Percentiles rank a stretch among this genome's conserved stretches.
Conservation (phyloP, 73 alveolate species). For the Stentor coeruleus region DNA sequence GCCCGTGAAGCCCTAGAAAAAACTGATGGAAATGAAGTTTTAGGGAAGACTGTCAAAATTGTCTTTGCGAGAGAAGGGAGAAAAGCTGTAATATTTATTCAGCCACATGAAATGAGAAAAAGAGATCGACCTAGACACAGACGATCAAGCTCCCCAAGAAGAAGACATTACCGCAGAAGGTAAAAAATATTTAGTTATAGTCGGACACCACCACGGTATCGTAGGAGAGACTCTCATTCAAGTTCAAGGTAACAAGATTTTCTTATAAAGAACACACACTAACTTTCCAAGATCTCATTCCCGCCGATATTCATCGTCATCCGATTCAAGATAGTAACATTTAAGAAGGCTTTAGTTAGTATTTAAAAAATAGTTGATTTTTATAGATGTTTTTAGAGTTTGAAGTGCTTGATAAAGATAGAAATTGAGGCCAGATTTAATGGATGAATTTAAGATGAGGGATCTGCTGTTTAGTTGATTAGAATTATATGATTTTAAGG, state of each 20-base stretch:
- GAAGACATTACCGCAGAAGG: not conserved
- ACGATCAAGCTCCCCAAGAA: conserved; percentile 20
- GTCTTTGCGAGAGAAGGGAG: conserved; percentile 28
- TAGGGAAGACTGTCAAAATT: conserved; percentile 15
- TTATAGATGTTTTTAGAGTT: too few species aligned
- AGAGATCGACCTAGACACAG: conserved; percentile 12
- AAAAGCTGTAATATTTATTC: not conserved
- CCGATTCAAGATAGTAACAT: conserved; percentile 15
- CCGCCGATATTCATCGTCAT: conserved; percentile 10
- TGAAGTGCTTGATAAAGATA: too few species aligned
- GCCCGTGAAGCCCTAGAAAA: conserved; percentile 27
- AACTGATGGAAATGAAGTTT: conserved; percentile 29
- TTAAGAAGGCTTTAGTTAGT: too few species aligned
- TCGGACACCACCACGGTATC: conserved; percentile 18
- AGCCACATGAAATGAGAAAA: conserved; percentile 29
- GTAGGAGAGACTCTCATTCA: not conserved
- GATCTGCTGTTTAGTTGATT: too few species aligned
- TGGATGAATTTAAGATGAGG: too few species aligned
- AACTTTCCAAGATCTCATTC: conserved; percentile 18
- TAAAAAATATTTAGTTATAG: not conserved
- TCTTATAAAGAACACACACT: not conserved
- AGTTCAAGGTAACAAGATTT: conserved; percentile 22
- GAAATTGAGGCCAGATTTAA: too few species aligned
- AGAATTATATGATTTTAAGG: too few species aligned
- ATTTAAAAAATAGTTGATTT: too few species aligned